Conservation (phyloP, 495 filamentous ascomycete species). For the Neurospora africana region DNA sequence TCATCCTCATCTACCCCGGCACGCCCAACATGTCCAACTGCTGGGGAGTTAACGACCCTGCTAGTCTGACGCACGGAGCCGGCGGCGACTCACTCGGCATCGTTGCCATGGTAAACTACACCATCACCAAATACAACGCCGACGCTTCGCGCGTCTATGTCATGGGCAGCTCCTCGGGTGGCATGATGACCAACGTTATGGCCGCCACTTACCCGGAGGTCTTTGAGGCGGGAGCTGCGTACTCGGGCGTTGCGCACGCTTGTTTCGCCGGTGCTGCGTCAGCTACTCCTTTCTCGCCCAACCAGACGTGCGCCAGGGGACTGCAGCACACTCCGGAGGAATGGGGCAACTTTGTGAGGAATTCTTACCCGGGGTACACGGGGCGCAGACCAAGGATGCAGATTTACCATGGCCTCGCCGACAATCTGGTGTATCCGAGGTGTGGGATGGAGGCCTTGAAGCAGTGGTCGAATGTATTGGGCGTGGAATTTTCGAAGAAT, state of each 20-base stretch:
- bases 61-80: constrained; percentile 40
- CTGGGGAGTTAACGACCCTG: constrained; percentile 43
- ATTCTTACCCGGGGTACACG: constrained; percentile 43
- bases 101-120: constrained; percentile 46
- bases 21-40: constrained; percentile 40
- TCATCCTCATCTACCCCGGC: constrained; percentile 44
- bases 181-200: constrained; percentile 52
- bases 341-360: constrained; percentile 41
- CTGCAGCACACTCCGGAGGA: constrained; percentile 34
- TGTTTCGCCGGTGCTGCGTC: constrained; percentile 33
- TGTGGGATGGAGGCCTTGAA: constrained; percentile 45
- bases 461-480: constrained; percentile 48
- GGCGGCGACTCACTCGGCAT: constrained; percentile 44
- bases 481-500: constrained; percentile 21
- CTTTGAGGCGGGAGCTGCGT: constrained; percentile 45
- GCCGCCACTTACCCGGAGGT: constrained; percentile 48
- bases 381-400: constrained; percentile 44
- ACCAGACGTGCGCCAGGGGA: constrained; percentile 44
- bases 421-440: constrained; percentile 36
- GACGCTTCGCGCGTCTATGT: constrained; percentile 39
- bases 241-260: constrained; percentile 42
- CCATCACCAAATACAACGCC: constrained; percentile 34
- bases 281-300: constrained; percentile 29
- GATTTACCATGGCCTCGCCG: constrained; percentile 43
- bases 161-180: constrained; percentile 44